Evolutionary conservation across 306 rosid species (phyloP), one percentile per base, ranked within the genome.

Genomic region (Citrullus amarus): DNA sequence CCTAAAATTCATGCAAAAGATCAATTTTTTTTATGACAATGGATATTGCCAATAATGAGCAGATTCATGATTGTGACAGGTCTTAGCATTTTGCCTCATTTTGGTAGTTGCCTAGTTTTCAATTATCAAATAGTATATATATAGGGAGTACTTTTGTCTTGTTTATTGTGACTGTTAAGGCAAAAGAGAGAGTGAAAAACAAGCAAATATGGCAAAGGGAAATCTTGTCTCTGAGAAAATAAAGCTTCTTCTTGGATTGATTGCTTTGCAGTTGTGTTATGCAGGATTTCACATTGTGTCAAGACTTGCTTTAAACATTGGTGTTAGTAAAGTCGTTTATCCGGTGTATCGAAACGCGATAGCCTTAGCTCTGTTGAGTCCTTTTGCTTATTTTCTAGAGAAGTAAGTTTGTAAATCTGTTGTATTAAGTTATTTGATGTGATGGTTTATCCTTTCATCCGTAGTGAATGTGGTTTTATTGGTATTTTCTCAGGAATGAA

Each of bases 201-300:
- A 13, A 38, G 38, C 54, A 77, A 34, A 63, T 11, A 82, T 82
- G 85, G 85, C 69, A 86, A 88, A 87, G 88, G 82, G 59, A 46
- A 38, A 70, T 15, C 18, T 86, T 32, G 38, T 83, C 74, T 81
- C 87, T 62, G 88, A 89, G 44, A 91, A 91, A 82, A 75, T 79
- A 79, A 87, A 87, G 81, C 91, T 91, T 67, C 77, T 89, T 81
- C 81, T 81, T 75, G 91, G 89, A 75, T 75, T 91, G 68, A 76
- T 89, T 78, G 77, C 78, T 65, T 80, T 89, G 70, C 96, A 91
- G 65, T 76, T 91, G 32, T 85, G 92, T 83, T 91, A 82, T 91
- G 88, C 96, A 78, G 96, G 96, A 63, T 89, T 85, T 81, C 96
- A 89, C 84, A 86, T 91, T 76, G 96, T 91, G 38, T 89, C 93